Conservation (phyloP, 2,329 filamentous ascomycete genomes). For the Penicillium janthinellum region DNA sequence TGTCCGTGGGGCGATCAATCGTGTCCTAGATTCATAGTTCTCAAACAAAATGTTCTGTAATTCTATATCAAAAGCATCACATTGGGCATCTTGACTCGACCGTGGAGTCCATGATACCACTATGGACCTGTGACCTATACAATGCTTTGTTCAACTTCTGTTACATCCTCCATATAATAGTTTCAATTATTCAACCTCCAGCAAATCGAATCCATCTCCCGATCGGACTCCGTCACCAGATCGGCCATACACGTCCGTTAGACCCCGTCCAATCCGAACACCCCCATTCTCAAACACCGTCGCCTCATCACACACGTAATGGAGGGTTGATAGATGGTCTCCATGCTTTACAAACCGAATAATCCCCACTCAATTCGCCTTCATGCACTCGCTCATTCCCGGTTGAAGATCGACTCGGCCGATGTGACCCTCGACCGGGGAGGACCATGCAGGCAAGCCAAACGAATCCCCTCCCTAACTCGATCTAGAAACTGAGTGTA, state of each 20-base stretch:
- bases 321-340: not conserved
- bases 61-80: not conserved
- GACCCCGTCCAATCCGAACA: slow-evolving; percentile 6
- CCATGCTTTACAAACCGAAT: not conserved
- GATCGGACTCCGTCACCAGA: slow-evolving; percentile 16
- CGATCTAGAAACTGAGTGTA: not conserved
- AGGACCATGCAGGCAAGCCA: not conserved
- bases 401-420: not conserved
- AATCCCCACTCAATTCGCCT: not conserved
- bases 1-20: not conserved
- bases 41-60: too few species aligned
- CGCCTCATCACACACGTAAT: not conserved
- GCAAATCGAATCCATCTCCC: not conserved
- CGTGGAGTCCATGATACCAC: not conserved
- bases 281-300: not conserved
- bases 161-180: not conserved
- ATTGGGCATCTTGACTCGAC: not conserved
- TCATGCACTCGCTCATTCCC: not conserved
- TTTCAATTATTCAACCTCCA: too few species aligned
- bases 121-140: not conserved
- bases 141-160: not conserved
- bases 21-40: not conserved
- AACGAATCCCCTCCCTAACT: not conserved
- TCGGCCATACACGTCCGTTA: slow-evolving; percentile 12
- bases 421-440: slow-evolving; percentile 23